Percentiles rank a stretch among this genome's conserved stretches.
Conservation (phyloP, 2,329 filamentous ascomycete species). For the Ophiostoma sp. region DNA sequence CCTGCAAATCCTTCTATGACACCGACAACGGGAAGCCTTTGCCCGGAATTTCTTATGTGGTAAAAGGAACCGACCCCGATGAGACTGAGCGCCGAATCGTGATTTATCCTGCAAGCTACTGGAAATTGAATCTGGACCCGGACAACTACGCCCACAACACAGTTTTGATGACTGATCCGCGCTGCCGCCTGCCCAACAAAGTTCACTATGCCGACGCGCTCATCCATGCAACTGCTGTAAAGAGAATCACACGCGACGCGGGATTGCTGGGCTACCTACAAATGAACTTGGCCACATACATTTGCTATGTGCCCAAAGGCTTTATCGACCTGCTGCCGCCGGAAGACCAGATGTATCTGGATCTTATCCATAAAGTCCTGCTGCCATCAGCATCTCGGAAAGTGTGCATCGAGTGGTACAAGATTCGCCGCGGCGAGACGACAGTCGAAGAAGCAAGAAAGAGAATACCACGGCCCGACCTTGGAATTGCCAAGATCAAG, state of each 20-base stretch:
- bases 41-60: background rate
- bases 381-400: background rate
- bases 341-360: background rate
- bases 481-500: background rate
- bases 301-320: background rate
- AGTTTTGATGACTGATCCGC: background rate
- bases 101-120: background rate
- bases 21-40: background rate
- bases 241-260: background rate
- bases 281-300: background rate
- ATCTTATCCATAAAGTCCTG: background rate
- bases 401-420: background rate
- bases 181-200: constrained; percentile 3
- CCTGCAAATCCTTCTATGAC: background rate
- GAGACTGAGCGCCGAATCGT: background rate
- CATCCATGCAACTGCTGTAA: background rate
- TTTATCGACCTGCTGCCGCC: background rate
- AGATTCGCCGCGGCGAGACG: constrained; percentile 6
- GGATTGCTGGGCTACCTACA: background rate
- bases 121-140: background rate
- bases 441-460: background rate
- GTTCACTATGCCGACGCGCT: background rate
- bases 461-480: background rate
- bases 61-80: background rate
- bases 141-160: background rate